These are phyloP conservation scores for Discostella pseudostelligera DNA, from an alignment of 108 stramenopile genomes.

Conservation along the genomic window DNA sequence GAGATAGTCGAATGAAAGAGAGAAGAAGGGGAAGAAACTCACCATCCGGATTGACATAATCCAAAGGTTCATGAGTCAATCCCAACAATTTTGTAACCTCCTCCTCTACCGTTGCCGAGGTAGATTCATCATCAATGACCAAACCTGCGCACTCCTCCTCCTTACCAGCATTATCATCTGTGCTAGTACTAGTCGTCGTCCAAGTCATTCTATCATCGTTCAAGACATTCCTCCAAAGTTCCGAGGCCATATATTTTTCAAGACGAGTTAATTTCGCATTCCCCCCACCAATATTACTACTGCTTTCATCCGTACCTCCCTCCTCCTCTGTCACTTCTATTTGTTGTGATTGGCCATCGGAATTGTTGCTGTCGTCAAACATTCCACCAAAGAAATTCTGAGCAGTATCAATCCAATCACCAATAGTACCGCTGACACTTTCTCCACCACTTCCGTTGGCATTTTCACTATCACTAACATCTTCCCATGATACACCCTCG, in stretches of 20 bases:
- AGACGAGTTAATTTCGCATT: conserved; percentile 1
- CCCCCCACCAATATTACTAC: neutral
- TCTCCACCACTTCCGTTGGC: too few relatives aligned
- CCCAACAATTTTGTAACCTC: conserved; percentile 26
- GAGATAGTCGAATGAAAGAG: neutral
- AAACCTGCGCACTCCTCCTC: conserved; percentile 25
- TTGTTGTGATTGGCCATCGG: neutral
- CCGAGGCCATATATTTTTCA: conserved; percentile 26
- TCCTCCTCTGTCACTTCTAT: neutral
- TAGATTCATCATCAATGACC: conserved; percentile 13
- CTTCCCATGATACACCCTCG: conserved; percentile 21
- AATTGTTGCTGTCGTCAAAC: conserved; percentile 20
- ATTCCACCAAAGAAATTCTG: conserved; percentile 25
- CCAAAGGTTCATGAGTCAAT: conserved; percentile 22
- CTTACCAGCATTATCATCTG: conserved; percentile 1
- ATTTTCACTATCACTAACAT: too few relatives aligned
- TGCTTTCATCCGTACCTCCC: neutral
- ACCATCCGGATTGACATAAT: conserved; percentile 28
- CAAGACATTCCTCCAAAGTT: conserved; percentile 30
- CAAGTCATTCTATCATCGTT: conserved; percentile 33
- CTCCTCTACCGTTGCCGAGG: neutral
- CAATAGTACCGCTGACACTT: neutral
- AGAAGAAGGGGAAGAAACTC: neutral
- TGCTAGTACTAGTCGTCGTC: neutral
- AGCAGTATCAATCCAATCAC: conserved; percentile 15